Conservation (phyloP, 176 grass and related monocot species). For the Areca catechu region DNA sequence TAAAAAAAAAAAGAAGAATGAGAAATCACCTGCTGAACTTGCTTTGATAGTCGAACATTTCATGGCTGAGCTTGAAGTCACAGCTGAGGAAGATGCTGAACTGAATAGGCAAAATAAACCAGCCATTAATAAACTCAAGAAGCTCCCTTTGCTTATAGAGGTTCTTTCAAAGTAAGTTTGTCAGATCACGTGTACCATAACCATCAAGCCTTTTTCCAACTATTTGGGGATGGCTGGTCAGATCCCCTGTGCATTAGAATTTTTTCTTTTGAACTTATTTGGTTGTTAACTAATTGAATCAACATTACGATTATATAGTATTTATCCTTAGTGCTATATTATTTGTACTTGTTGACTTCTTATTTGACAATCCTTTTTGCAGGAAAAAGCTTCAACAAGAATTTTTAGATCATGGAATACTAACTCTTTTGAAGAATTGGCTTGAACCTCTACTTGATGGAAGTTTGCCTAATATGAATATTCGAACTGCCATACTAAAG, state of each 20-base stretch:
- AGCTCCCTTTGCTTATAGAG: conserved; percentile 85
- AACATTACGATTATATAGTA: not conserved
- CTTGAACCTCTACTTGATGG: conserved; percentile 93
- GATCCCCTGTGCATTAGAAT: too few species aligned
- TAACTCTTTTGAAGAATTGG: conserved; percentile 88
- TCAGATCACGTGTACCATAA: not conserved
- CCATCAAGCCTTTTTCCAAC: too few species aligned
- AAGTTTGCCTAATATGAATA: conserved; percentile 93
- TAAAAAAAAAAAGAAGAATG: conserved; percentile 88
- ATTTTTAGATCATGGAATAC: conserved; percentile 92
- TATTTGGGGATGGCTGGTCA: too few species aligned
- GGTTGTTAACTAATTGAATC: too few species aligned
- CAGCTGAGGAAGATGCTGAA: conserved; percentile 90
- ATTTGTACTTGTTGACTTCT: too few species aligned
- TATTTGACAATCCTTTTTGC: conserved; percentile 1
- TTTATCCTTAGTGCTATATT: too few species aligned
- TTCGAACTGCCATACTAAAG: conserved; percentile 76
- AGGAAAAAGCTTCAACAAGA: conserved; percentile 98
- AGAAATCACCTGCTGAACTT: conserved; percentile 80
- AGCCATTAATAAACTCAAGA: conserved; percentile 93
- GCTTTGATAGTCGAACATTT: conserved; percentile 83
- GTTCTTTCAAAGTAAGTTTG: conserved; percentile 89
- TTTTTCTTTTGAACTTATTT: too few species aligned
- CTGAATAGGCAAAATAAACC: conserved; percentile 91
- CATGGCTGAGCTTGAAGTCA: conserved; percentile 92